Conservation (phyloP, 2,329 filamentous ascomycete genomes). For the Penicillium freii region DNA sequence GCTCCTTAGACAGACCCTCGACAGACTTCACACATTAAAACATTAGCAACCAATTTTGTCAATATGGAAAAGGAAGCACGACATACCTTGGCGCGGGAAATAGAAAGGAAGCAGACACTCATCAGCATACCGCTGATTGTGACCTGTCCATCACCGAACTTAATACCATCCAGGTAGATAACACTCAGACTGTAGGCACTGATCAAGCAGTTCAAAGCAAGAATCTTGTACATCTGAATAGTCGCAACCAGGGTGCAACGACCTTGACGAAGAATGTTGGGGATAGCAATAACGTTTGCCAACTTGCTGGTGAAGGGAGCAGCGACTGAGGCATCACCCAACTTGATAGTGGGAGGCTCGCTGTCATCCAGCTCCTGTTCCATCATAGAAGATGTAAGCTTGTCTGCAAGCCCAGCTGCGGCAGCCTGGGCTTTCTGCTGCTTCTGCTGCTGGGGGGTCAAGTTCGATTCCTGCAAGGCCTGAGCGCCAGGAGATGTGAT, state of each 20-base stretch:
- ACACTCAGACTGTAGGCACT: conserved; percentile 96
- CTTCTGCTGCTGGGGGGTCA: conserved; percentile 52
- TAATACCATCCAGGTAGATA: conserved; percentile 95
- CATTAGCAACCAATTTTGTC: conserved; percentile 10
- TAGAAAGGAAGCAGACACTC: conserved; percentile 98
- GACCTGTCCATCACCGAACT: conserved; percentile 97
- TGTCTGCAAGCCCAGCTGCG: conserved; percentile 77
- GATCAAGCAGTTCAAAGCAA: conserved; percentile 95
- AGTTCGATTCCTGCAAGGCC: conserved; percentile 55
- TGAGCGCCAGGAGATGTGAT: conserved; percentile 66
- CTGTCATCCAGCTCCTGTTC: conserved; percentile 82
- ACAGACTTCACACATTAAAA: conserved; percentile 59
- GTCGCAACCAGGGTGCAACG: conserved; percentile 96
- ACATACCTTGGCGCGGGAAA: conserved; percentile 82
- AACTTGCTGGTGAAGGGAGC: conserved; percentile 98
- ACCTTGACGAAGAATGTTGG: conserved; percentile 97
- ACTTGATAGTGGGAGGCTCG: conserved; percentile 92
- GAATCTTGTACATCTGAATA: conserved; percentile 99
- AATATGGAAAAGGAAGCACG: not conserved
- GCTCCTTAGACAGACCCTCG: conserved; percentile 91
- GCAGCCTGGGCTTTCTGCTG: conserved; percentile 63
- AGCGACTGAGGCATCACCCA: conserved; percentile 94
- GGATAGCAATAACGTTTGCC: conserved; percentile 92
- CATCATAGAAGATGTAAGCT: conserved; percentile 83
- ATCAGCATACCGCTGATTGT: conserved; percentile 99